Base-by-base conservation (phyloP, 257 asterid species). In the Haberlea rhodopensis region DNA sequence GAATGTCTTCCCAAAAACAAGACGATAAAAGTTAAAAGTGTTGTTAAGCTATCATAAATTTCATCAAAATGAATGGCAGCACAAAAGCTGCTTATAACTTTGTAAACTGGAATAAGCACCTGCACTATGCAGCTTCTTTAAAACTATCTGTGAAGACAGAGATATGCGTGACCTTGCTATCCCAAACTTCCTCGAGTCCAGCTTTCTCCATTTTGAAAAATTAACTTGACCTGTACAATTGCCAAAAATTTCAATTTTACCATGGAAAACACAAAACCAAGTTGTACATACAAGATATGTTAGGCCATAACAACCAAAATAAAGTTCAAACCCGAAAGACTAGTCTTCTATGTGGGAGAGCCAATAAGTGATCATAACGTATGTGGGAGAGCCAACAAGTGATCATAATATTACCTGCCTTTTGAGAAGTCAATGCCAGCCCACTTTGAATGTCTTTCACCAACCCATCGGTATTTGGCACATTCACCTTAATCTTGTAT, bases 181-280 rank as follows among this genome's bases (percentile, higher is more conserved):
- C 71, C 97, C 99, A 71, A 81, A 63, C 40, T 53, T 62, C 79
- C 80, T 74, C 0, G 97, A 76, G 79, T 86, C 79, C 76, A 87
- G 49, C 85, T 77, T 87, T 70, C 81, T 76, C 89, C 96, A 87
- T 60, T 79, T 82, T 24, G 88, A 74, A 63, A 71, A 40, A 65
- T 79, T 84, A 57, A 56, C 71, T 73, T 45, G 61, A 63, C 84
- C 95, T 82, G 60, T 25, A 77, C 59, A 71, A 76, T 57, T 60
- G 49, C 46, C 46, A 22, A 55, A 60, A 73, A 53, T 62, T 58
- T 73, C 67, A 75, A 75, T 58, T 13, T 26, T 0, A 60, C 3
- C 48, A 37, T 15, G 43, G n/a, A 20, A 45, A 46, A 67, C 3
- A 57, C 5, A 57, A 52, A 57, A 23, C 25, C 6, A 23, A 74